Evolutionary conservation across 257 asterid species (phyloP), one percentile per base, ranked within the genome.

Genomic region (Buddleja alternifolia): DNA sequence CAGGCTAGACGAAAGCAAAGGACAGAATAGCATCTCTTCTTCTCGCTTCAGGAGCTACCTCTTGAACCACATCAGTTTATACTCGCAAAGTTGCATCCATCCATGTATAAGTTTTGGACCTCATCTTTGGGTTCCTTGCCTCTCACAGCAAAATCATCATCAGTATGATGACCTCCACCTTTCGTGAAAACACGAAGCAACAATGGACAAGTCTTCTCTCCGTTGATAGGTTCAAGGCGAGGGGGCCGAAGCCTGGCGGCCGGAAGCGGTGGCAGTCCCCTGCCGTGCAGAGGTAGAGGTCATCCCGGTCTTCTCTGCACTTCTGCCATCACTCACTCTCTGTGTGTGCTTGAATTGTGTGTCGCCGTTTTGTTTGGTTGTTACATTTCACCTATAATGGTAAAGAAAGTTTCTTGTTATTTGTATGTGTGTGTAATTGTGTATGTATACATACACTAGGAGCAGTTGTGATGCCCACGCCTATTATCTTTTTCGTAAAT

Each of bases 111-210:
- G 91, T 91, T n/a, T 80, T 94, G 98, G 76, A 94, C 99, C 78
- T 94, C 99, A 67, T 94, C 98, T 81, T 91, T 94, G 19, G 99
- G 99, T 82, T 91, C 98, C 84, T 94, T 91, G 75, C 99, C 99
- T 73, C 97, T 85, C 78, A 87, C 99, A 4, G 95, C 90, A 86
- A 91, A 94, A 71, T 94, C 96, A 25, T 73, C 89, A 25, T 83
- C 88, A 24, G 81, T 73, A 69, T 91, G 98, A 85, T 94, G 99
- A 17, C 85, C 85, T 63, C 98, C 99, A n/a, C 80, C 95, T 93
- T 92, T 87, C 57, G 96, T 89, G 82, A 89, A 92, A 66, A 92
- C 96, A 55, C 97, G 92, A 63, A 92, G 95, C 80, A 85, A 63
- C 73, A 91, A 73, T 0, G 95, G 97, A 64, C 97, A 88, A 51